A percentile compares a stretch with the other conserved stretches of the same genome.
These are phyloP conservation scores for Orychophragmus violaceus DNA, from an alignment of 345 rosid species.

Conservation along the genomic window DNA sequence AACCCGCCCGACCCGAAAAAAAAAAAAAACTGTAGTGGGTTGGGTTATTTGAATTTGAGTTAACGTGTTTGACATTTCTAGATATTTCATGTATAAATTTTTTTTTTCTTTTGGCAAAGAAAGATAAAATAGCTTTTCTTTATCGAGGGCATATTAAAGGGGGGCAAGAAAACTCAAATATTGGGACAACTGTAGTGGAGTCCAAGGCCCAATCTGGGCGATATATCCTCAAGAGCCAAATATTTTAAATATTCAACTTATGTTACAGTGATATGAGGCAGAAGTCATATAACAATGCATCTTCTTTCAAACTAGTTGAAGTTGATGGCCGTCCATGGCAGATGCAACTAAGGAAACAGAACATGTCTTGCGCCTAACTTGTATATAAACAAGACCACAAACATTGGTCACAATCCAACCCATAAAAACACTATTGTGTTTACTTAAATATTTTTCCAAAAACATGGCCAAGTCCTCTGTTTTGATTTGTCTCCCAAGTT, in stretches of 20 bases:
- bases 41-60: too few relatives aligned
- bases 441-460: not conserved
- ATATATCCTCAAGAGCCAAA: not conserved
- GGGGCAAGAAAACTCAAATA: not conserved
- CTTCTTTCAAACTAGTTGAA: conserved; percentile 14
- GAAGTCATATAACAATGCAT: not conserved
- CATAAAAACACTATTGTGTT: conserved; percentile 1
- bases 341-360: conserved; percentile 20
- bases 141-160: not conserved
- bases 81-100: too few relatives aligned
- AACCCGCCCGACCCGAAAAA: too few relatives aligned
- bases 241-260: not conserved
- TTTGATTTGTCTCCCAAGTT: conserved; percentile 6
- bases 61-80: too few relatives aligned
- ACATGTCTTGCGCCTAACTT: conserved; percentile 30
- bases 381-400: conserved; percentile 17
- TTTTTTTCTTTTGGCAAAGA: too few relatives aligned
- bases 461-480: conserved; percentile 2
- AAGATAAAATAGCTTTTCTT: too few relatives aligned
- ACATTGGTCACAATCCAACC: conserved; percentile 22
- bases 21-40: too few relatives aligned
- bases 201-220: not conserved
- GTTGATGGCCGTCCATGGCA: conserved; percentile 13
- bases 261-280: not conserved
- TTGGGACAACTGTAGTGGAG: not conserved